Base-by-base conservation (phyloP, 345 rosid genomes). In the Garcia nutans region DNA sequence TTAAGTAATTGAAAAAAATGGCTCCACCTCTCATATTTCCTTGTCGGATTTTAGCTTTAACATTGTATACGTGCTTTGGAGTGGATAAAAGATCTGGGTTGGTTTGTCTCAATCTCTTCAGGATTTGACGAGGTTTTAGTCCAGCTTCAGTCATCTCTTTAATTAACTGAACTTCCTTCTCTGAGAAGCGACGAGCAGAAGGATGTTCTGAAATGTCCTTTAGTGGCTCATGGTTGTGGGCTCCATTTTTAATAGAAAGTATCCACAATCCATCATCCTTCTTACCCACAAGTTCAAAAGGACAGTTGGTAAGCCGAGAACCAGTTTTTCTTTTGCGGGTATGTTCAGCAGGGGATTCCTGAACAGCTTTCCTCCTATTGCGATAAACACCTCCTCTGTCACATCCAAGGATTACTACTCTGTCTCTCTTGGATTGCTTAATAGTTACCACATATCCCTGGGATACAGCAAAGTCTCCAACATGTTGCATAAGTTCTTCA, bases 111-210 rank as follows among this genome's bases (percentile, higher is more conserved):
- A 89, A 76, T 77, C 91, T 79, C 84, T 89, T 89, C 52, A 89
- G 76, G 71, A 89, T 89, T 74, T 89, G 93, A 31, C 91, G 89
- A 78, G 93, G 93, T 77, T 89, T 89, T 56, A 89, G 50, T 77
- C 93, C 91, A 58, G 90, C 90, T 55, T 89, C 93, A 15, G 91
- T 89, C 93, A 89, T 86, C 75, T 89, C 93, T 82, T 88, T 89
- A 60, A 89, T 89, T 52, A 80, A 82, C 65, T 84, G 28, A 77
- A 89, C 83, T 79, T 89, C 93, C 16, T 76, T 83, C 79, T 88
- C 93, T 0, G 87, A 77, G 79, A 89, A 88, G 24, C 90, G 89
- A 23, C 89, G 87, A 68, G 91, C 89, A 75, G 89, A 82, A 49
- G 93, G 93, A 78, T 89, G 93, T 77, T 89, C 90, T 0, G 88